Conservation (phyloP, 208 protist species). For the Novymonas esmeraldas region DNA sequence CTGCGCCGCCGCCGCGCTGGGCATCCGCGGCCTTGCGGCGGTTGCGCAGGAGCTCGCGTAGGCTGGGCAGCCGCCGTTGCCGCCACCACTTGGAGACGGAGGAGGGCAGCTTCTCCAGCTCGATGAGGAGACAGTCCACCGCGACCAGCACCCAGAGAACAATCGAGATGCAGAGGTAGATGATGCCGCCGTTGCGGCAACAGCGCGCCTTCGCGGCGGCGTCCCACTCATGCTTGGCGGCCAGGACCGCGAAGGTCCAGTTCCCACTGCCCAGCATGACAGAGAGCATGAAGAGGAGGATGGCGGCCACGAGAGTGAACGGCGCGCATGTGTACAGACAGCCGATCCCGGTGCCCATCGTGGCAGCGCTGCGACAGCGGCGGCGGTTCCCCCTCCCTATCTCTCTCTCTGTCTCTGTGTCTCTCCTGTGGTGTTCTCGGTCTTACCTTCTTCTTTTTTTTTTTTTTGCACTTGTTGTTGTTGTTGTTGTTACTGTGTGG, state of each 20-base stretch:
- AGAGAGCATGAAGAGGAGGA: conserved; percentile 48
- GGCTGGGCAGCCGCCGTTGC: conserved; percentile 19
- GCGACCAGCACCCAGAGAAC: conserved; percentile 35
- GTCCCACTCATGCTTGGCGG: conserved; percentile 59
- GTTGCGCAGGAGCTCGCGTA: conserved; percentile 21
- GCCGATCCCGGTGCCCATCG: conserved; percentile 16
- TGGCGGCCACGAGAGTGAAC: conserved; percentile 37
- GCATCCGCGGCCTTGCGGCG: neutral
- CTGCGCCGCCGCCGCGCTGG: neutral
- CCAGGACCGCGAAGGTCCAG: conserved; percentile 63
- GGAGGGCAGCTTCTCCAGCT: conserved; percentile 14
- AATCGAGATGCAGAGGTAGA: conserved; percentile 46
- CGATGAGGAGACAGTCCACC: conserved; percentile 21
- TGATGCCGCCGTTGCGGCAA: conserved; percentile 47
- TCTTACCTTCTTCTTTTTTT: too few species aligned
- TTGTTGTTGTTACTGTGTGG: too few species aligned
- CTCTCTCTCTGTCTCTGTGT: too few species aligned
- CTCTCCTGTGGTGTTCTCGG: too few species aligned
- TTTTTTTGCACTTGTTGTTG: too few species aligned
- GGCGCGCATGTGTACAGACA: conserved; percentile 44
- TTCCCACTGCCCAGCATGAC: conserved; percentile 40
- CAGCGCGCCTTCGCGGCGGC: conserved; percentile 38
- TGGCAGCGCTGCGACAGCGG: too few species aligned
- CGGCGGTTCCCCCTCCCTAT: too few species aligned
- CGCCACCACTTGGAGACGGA: conserved; percentile 11